Percentiles rank a stretch among this genome's conserved stretches.
phyloP scores from a whole-genome alignment of 495 filamentous ascomycete genomes.

The Tuber brumale region DNA sequence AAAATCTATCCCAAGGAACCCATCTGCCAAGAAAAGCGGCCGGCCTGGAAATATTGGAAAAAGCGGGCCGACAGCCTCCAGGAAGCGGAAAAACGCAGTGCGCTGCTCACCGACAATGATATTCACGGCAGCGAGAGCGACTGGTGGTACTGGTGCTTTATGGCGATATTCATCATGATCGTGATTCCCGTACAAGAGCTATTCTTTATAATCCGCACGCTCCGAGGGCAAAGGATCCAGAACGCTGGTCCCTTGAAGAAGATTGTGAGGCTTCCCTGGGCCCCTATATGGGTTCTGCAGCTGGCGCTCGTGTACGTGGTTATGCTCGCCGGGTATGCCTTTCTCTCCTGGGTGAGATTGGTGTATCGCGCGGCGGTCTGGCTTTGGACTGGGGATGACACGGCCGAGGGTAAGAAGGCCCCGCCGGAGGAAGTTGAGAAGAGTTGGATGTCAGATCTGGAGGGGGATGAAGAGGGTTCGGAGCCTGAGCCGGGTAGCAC shows the following conservation, averaged over 20 bases:
- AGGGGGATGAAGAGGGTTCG: background rate
- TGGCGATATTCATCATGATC: background rate
- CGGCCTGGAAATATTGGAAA: background rate
- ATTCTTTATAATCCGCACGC: background rate
- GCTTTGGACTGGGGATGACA: background rate
- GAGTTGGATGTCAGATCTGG: background rate
- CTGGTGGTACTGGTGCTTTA: conserved; percentile 4
- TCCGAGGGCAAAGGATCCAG: background rate
- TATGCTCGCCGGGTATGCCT: background rate
- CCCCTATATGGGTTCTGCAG: background rate
- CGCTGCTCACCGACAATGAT: background rate
- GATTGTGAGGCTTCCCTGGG: background rate
- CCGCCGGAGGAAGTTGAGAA: background rate
- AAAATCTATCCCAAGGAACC: background rate
- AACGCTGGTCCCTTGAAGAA: background rate
- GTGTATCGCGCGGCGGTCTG: background rate
- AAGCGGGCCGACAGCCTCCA: background rate
- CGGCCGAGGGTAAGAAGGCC: background rate
- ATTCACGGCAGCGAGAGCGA: background rate
- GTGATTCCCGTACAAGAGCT: conserved; percentile 2
- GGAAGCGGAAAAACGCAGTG: background rate
- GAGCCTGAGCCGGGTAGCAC: background rate
- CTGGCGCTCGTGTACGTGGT: background rate
- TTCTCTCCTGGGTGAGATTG: background rate
- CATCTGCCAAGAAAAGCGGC: background rate